Conservation (phyloP, 305 asterid genomes). For the Stenogyne calaminthoides region DNA sequence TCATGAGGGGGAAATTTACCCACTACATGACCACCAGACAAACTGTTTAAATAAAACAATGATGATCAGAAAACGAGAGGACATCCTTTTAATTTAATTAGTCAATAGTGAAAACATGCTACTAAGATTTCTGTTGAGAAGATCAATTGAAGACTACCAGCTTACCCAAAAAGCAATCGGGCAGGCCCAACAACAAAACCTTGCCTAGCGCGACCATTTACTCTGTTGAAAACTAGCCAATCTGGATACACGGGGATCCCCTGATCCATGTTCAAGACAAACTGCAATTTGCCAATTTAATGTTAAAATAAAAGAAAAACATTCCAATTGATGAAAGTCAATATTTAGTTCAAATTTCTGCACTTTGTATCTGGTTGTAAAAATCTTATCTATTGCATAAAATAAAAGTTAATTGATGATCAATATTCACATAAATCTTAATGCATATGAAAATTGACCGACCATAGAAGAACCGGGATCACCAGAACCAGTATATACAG, state of each 20-base stretch:
- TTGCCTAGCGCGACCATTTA: slow-evolving; percentile 88
- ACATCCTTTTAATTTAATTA: neutral
- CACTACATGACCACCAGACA: slow-evolving; percentile 83
- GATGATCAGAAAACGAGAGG: slow-evolving; percentile 7
- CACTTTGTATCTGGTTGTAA: too few species aligned
- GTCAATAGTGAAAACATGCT: slow-evolving; percentile 1
- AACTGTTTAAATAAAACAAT: slow-evolving; percentile 42
- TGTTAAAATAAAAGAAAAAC: slow-evolving; percentile 13
- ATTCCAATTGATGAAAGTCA: too few species aligned
- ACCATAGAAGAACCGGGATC: slow-evolving; percentile 92
- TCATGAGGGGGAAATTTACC: slow-evolving; percentile 98
- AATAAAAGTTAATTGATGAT: slow-evolving; percentile 1
- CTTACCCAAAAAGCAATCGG: slow-evolving; percentile 68
- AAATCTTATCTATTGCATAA: too few species aligned
- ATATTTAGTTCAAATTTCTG: too few species aligned
- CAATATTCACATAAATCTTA: neutral
- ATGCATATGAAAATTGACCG: slow-evolving; percentile 30
- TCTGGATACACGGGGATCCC: slow-evolving; percentile 81
- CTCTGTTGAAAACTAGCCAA: slow-evolving; percentile 82
- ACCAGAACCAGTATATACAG: slow-evolving; percentile 82
- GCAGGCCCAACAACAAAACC: slow-evolving; percentile 79
- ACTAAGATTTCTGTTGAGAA: neutral
- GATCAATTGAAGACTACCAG: slow-evolving; percentile 13
- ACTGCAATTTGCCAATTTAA: slow-evolving; percentile 47
- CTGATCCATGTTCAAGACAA: slow-evolving; percentile 90